These are phyloP conservation scores for Senecio squalidus DNA, from an alignment of 140 eudicot species.

Conservation along the genomic window DNA sequence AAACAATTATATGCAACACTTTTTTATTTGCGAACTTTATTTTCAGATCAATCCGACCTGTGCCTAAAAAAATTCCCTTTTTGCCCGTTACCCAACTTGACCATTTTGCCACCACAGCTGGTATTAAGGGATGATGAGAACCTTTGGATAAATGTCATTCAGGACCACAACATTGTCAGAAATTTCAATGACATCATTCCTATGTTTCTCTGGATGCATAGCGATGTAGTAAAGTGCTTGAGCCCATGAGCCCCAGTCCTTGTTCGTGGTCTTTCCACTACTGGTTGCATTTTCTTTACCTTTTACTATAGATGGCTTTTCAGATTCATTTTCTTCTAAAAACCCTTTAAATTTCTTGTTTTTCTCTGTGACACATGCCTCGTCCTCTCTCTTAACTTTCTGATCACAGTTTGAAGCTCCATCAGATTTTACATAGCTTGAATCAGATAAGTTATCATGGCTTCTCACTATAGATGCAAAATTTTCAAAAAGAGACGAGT, in stretches of 20 bases:
- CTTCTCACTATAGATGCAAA: slow-evolving; percentile 52
- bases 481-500: slow-evolving; percentile 75
- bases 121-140: slow-evolving; percentile 16
- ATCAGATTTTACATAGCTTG: not conserved
- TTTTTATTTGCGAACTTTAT: too few species aligned
- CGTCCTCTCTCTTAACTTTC: slow-evolving; percentile 50
- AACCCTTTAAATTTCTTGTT: slow-evolving; percentile 52
- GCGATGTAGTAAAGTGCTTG: slow-evolving; percentile 75
- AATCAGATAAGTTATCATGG: slow-evolving; percentile 20
- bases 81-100: slow-evolving; percentile 1
- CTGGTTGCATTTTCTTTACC: slow-evolving; percentile 16
- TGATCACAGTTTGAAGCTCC: slow-evolving; percentile 30
- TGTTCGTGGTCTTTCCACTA: slow-evolving; percentile 26
- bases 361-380: slow-evolving; percentile 29
- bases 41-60: not conserved
- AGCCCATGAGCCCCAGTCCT: slow-evolving; percentile 83
- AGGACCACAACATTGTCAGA: slow-evolving; percentile 70
- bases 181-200: slow-evolving; percentile 46
- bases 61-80: not conserved
- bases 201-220: slow-evolving; percentile 66
- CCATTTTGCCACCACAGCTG: slow-evolving; percentile 9
- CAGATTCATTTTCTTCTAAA: slow-evolving; percentile 26
- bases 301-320: slow-evolving; percentile 2
- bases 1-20: too few species aligned
- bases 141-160: slow-evolving; percentile 84